Evolutionary conservation across 2,329 filamentous ascomycete genomes (phyloP), one percentile per base, ranked within the genome.

Genomic region (Clonostachys sp.): DNA sequence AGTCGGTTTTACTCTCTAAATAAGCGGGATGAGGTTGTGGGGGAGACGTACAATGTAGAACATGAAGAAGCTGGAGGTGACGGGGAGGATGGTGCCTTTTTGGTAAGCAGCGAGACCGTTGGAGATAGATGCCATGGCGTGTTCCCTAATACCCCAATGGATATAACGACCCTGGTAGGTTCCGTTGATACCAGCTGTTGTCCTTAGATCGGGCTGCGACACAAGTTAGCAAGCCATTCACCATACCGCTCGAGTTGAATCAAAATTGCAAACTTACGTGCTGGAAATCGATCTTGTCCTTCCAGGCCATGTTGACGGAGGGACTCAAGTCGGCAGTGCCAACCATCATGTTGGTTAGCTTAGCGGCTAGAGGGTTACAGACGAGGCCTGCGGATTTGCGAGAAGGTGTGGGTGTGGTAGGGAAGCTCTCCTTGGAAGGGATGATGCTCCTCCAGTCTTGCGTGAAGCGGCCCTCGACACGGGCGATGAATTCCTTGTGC

Each of bases 41-140:
- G 24, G 5, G 24, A 30, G 3, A 39, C 12, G 14, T 18, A 39
- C 36, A 18, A 68, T 60, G 53, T 83, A 83, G 61, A 83, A 83
- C 76, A 84, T 83, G 66, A 83, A 82, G 63, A 83, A 84, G 5
- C 71, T 73, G 0, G 75, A 75, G 1, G 80, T 84, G 35, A 83
- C 63, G 0, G 80, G 80, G 8, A 84, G 62, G 52, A 83, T 73
- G 0, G 78, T 80, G 20, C 71, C 74, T 35, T 70, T 74, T 49
- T 68, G 66, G 50, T 71, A 84, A 2, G 81, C 81, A 0, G 81
- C 80, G 5, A 85, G 61, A 4, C 81, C 82, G 57, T 81, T 81
- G 7, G 73, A 71, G 20, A 81, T 75, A 33, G 73, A 63, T 3
- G 71, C 71, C 81, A 85, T 84, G 47, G 79, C 80, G 56, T 83